Conservation (phyloP, 2,329 filamentous ascomycete genomes). For the Neonectria faginata region DNA sequence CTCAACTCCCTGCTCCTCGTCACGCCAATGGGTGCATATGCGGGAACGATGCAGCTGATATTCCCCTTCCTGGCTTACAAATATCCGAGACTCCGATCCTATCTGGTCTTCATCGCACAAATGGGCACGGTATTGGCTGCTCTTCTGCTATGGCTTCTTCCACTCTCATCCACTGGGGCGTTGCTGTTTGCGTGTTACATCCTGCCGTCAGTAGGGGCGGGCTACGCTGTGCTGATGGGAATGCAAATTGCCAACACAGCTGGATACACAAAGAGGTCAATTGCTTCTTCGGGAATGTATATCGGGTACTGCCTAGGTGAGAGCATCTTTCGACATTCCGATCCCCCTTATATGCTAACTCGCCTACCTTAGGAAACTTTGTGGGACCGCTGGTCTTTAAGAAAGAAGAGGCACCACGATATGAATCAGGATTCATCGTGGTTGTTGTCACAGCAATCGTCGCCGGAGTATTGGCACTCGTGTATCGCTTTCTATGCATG, state of each 20-base stretch:
- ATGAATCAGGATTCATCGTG: conserved; percentile 54
- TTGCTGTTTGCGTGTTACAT: conserved; percentile 63
- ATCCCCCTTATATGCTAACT: background rate
- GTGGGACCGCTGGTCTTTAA: conserved; percentile 58
- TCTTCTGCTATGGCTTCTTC: conserved; percentile 36
- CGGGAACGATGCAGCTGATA: conserved; percentile 53
- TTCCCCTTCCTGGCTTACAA: conserved; percentile 56
- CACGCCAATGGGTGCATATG: conserved; percentile 50
- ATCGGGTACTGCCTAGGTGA: conserved; percentile 63
- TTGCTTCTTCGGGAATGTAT: conserved; percentile 61
- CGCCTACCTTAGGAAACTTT: conserved; percentile 50
- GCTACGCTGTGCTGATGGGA: conserved; percentile 60
- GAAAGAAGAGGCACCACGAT: conserved; percentile 54
- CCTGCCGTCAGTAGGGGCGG: conserved; percentile 56
- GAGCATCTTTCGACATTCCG: background rate
- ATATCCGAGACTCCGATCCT: conserved; percentile 49
- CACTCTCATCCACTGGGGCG: conserved; percentile 48
- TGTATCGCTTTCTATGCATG: conserved; percentile 59
- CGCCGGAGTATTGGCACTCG: conserved; percentile 51
- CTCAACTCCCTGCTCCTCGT: conserved; percentile 57
- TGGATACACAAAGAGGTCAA: conserved; percentile 63
- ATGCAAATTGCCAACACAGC: conserved; percentile 61
- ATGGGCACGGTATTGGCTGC: conserved; percentile 53
- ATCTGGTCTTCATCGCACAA: conserved; percentile 55
- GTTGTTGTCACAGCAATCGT: conserved; percentile 50